A percentile compares a stretch with the other conserved stretches of the same genome.
These are phyloP conservation scores for Berkeleyomyces rouxiae DNA, from an alignment of 2,329 filamentous ascomycete species.

Conservation along the genomic window DNA sequence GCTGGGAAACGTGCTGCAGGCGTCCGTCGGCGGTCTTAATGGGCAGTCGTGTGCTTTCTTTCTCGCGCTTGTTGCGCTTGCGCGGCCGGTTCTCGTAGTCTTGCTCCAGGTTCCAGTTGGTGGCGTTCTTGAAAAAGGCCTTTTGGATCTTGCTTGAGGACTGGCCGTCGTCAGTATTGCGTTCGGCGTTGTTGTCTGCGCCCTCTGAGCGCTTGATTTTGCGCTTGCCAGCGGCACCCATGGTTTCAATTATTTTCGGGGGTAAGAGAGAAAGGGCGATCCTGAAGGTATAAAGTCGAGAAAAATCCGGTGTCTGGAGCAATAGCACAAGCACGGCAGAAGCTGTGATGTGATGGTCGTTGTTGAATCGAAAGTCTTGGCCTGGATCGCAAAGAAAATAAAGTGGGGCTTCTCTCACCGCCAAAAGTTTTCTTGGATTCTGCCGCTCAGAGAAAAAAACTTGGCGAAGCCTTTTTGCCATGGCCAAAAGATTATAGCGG, in stretches of 20 bases:
- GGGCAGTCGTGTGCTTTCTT: conserved; percentile 59
- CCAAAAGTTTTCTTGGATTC: conserved; percentile 19
- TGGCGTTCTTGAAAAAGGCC: conserved; percentile 55
- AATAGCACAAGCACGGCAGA: background rate
- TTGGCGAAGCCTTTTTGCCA: conserved; percentile 1
- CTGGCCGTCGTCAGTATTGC: background rate
- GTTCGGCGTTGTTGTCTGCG: background rate
- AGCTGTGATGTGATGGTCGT: background rate
- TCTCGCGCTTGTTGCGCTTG: conserved; percentile 58
- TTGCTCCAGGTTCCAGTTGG: conserved; percentile 82
- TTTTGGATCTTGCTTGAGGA: conserved; percentile 32
- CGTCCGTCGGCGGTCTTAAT: conserved; percentile 72
- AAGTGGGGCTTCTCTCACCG: conserved; percentile 15
- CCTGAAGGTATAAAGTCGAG: background rate
- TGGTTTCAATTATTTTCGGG: background rate
- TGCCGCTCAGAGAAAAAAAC: conserved; percentile 15
- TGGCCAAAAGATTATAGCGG: conserved; percentile 7
- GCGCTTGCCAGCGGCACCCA: conserved; percentile 9
- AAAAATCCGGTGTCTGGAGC: background rate
- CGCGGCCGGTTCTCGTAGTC: conserved; percentile 70
- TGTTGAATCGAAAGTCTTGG: background rate
- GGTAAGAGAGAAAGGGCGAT: background rate
- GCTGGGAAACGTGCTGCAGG: conserved; percentile 41
- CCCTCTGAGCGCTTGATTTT: conserved; percentile 9
- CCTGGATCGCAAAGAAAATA: conserved; percentile 12